Evolutionary conservation across 164 flowering plant species (phyloP).

Genomic region (Pachysandra terminalis): DNA sequence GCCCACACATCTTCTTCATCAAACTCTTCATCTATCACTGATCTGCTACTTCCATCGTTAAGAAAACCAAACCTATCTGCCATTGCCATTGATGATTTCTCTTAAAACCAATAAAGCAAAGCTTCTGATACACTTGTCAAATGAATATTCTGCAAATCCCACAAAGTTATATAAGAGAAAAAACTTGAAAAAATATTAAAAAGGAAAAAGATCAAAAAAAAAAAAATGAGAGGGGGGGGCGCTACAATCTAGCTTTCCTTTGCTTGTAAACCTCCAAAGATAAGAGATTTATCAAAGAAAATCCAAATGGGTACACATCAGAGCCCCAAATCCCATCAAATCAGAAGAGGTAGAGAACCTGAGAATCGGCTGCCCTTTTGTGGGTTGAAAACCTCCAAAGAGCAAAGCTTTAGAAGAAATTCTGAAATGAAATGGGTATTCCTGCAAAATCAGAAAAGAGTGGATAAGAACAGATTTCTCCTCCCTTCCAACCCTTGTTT

Average conservation of each 20-base stretch:
- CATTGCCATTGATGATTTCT: constrained; percentile 25
- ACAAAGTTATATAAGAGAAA: too few relatives aligned
- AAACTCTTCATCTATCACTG: constrained; percentile 34
- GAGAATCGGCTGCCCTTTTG: too few relatives aligned
- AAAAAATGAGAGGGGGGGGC: too few relatives aligned
- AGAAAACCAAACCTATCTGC: constrained; percentile 17
- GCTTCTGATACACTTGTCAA: neutral
- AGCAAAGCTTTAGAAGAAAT: neutral
- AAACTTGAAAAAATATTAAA: too few relatives aligned
- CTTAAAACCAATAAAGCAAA: neutral
- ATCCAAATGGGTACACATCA: too few relatives aligned
- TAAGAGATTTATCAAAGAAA: too few relatives aligned
- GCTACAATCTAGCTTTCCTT: too few relatives aligned
- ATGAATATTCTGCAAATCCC: neutral
- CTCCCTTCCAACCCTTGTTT: neutral
- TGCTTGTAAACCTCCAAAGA: too few relatives aligned
- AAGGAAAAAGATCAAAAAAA: too few relatives aligned
- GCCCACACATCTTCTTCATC: constrained; percentile 57
- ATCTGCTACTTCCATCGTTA: constrained; percentile 12
- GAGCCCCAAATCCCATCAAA: too few relatives aligned
- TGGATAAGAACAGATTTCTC: neutral
- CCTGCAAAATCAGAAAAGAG: neutral
- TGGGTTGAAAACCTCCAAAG: too few relatives aligned
- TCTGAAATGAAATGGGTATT: neutral
- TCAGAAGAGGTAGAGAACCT: too few relatives aligned